Conservation (phyloP, 805 yeast species). For the Kluyveromyces wickerhamii region DNA sequence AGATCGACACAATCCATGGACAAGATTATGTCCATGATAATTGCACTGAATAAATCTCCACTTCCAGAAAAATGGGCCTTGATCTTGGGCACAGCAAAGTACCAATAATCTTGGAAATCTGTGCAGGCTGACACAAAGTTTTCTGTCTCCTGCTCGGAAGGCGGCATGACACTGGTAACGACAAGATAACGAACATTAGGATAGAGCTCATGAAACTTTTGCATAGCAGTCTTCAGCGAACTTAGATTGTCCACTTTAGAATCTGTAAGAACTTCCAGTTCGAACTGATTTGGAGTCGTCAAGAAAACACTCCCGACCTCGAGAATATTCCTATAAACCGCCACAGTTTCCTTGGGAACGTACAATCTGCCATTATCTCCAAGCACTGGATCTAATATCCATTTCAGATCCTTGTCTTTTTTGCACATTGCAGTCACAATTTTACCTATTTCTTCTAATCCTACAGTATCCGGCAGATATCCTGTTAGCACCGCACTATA, state of each 20-base stretch:
- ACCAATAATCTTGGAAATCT: slow-evolving; percentile 31
- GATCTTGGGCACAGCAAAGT: slow-evolving; percentile 39
- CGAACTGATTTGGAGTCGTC: slow-evolving; percentile 71
- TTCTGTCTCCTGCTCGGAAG: slow-evolving; percentile 1
- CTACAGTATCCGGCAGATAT: slow-evolving; percentile 59
- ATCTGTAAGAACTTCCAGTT: slow-evolving; percentile 53
- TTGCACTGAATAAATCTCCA: slow-evolving; percentile 64
- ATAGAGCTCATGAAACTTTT: slow-evolving; percentile 36
- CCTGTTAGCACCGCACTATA: slow-evolving; percentile 75
- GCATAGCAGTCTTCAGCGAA: slow-evolving; percentile 34
- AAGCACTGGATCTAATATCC: slow-evolving; percentile 84
- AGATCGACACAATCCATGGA: slow-evolving; percentile 9
- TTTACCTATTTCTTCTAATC: slow-evolving; percentile 42
- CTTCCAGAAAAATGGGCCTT: slow-evolving; percentile 63
- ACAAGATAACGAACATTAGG: slow-evolving; percentile 44
- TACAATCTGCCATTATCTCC: slow-evolving; percentile 86
- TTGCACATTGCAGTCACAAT: slow-evolving; percentile 31
- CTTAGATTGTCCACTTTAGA: slow-evolving; percentile 33
- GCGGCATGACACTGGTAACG: slow-evolving; percentile 44
- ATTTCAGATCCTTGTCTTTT: slow-evolving; percentile 29
- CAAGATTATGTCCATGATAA: slow-evolving; percentile 44
- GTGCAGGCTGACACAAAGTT: slow-evolving; percentile 13
- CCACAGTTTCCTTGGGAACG: slow-evolving; percentile 52
- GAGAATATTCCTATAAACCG: slow-evolving; percentile 43
- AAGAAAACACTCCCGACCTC: slow-evolving; percentile 37